Base-by-base conservation (phyloP, 805 yeast genomes). In the Yarrowia sp. region DNA sequence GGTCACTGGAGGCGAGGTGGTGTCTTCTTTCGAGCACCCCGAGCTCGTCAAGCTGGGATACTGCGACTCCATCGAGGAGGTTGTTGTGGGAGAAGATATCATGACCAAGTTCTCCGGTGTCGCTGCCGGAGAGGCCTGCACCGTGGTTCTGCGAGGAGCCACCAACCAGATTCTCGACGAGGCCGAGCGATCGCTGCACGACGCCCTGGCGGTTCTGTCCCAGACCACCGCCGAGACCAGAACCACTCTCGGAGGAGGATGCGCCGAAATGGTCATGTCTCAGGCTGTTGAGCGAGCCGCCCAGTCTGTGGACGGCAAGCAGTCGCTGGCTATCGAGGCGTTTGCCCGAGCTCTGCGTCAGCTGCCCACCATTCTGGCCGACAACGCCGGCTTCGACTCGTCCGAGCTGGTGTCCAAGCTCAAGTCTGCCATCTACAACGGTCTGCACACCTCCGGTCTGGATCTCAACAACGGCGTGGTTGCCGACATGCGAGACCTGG, bases 1-100 rank as follows among this genome's bases (percentile, higher is more conserved):
- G 47, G 99, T 92, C 39, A 93, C 98, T 13, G 99, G 99, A 65
- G 99, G 97, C 76, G 98, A 95, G 82, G 98, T 95, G 66, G 97
- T 88, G 1, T 92, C 98, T 9, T 94, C 98, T 1, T 95, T 95
- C 77, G 99, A 95, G 76, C 84, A 88, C 72, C 97, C 98, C 33
- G 96, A 90, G 67, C 84, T 85, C 68, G 97, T 91, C 68, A 89
- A 86, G 76, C 80, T 93, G 64, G 99, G 99, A 55, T 84, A 87
- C 76, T 94, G 98, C 83, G 95, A 92, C 52, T 74, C 83, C 30
- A 92, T 95, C 73, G 98, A 94, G 79, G 99, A 95, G 79, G 82
- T 94, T 46, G 86, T 92, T 71, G 90, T 95, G 76, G 99, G 98
- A 69, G 98, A 95, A 75, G 96, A 92, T 74, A 81, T 88, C 7